A percentile compares a stretch with the other conserved stretches of the same genome.
Conservation (phyloP, 2,329 filamentous ascomycete species). For the Torrubiella hemipterigena region DNA sequence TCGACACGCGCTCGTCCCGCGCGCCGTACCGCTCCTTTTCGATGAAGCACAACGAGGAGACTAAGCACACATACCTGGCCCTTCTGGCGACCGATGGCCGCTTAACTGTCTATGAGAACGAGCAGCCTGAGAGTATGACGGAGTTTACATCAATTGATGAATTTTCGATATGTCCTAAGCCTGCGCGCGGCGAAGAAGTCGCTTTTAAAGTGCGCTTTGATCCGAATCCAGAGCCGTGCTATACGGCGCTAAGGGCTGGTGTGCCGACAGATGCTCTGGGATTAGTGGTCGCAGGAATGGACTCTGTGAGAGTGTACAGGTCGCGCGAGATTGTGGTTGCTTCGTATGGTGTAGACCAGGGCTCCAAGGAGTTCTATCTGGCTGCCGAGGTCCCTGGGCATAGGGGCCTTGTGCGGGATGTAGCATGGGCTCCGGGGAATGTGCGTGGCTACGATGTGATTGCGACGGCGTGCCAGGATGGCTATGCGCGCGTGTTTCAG, state of each 20-base stretch:
- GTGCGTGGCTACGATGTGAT: constrained; percentile 83
- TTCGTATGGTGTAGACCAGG: constrained; percentile 39
- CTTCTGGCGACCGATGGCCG: constrained; percentile 74
- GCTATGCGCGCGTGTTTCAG: constrained; percentile 79
- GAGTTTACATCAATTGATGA: constrained; percentile 68
- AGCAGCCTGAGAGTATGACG: constrained; percentile 67
- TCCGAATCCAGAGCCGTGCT: constrained; percentile 72
- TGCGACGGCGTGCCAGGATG: constrained; percentile 88
- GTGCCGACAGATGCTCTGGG: constrained; percentile 68
- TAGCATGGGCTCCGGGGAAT: constrained; percentile 87
- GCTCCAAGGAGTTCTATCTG: constrained; percentile 70
- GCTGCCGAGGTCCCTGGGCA: constrained; percentile 67
- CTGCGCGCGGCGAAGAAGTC: constrained; percentile 71
- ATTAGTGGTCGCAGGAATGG: constrained; percentile 78
- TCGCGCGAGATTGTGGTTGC: constrained; percentile 48
- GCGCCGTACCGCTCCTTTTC: constrained; percentile 68
- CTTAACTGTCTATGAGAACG: constrained; percentile 72
- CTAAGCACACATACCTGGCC: constrained; percentile 71
- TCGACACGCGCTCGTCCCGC: constrained; percentile 44
- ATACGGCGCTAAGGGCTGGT: constrained; percentile 66
- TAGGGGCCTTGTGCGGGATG: constrained; percentile 67
- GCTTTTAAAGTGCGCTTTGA: constrained; percentile 82
- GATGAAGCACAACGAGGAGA: constrained; percentile 70
- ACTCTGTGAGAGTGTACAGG: constrained; percentile 70
- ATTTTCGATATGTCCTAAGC: constrained; percentile 59